Evolutionary conservation across 768 basidiomycete genomes (phyloP), one percentile per base, ranked within the genome.

Genomic region (Lactarius hengduanensis): DNA sequence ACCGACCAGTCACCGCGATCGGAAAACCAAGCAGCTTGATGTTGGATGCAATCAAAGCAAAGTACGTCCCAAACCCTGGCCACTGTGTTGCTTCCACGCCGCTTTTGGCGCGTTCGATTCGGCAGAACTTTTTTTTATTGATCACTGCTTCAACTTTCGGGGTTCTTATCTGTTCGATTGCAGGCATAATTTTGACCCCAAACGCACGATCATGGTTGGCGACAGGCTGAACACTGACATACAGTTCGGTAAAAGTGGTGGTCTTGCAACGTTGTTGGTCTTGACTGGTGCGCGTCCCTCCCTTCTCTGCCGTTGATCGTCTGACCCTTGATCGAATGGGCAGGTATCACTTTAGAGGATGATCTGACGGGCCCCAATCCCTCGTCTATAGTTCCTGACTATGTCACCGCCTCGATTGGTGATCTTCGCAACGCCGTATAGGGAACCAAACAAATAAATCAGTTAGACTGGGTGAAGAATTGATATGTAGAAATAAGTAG

Each of bases 221-320:
- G 96, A 99, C 78, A 86, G 96, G 67, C 82, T 99, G 70, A 90
- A 92, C 75, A 98, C 97, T 6, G 96, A 99, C 77, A 98, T 99
- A 71, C 78, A 91, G 60, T 99, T 98, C 73, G 97, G 96, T 59
- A 83, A 92, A 74, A 84, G 84, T 56, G 93, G 94, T 50, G 93
- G 93, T 32, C 82, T 97, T 26, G 76, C 89, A 20, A 98, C 96
- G 0, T 80, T 98, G 64, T 86, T 98, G 50, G 96, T 98, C 63
- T 78, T 98, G 71, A 95, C 93, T n/a, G 95, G 94, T 91, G 74
- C 69, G 77, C 71, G 34, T 57, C 34, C 61, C 20, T 55, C 62
- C n/a, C 22, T 45, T 40, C 28, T 20, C 30, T 20, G 30, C 61
- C 60, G n/a, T 59, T 63, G 59, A 55, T 53, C 50, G 26, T 34